phyloP scores from a whole-genome alignment of 129 eudicot genomes.

The Lonicera japonica region DNA sequence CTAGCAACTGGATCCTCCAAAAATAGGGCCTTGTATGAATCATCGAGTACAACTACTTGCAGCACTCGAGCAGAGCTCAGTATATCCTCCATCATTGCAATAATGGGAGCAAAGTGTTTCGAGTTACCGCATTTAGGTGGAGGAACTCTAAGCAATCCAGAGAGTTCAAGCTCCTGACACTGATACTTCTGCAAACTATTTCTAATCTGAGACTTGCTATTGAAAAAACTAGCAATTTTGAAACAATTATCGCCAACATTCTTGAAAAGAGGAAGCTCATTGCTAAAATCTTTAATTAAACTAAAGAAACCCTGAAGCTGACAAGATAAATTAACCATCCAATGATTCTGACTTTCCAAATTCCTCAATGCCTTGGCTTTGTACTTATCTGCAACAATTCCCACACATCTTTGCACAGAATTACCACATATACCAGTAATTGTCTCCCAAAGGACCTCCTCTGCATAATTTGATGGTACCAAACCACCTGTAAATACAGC shows the following conservation, averaged over 20 bases:
- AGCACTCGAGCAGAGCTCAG: constrained; percentile 41
- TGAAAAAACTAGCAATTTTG: constrained; percentile 48
- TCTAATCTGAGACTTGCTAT: constrained; percentile 55
- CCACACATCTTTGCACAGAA: constrained; percentile 54
- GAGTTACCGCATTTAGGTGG: constrained; percentile 29
- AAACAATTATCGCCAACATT: constrained; percentile 51
- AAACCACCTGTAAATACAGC: constrained; percentile 29
- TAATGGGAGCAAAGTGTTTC: constrained; percentile 31
- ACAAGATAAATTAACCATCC: constrained; percentile 86
- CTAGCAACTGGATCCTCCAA: constrained; percentile 50
- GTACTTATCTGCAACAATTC: constrained; percentile 72
- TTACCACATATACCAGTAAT: constrained; percentile 46
- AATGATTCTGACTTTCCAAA: constrained; percentile 54
- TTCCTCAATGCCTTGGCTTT: constrained; percentile 58
- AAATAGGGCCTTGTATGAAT: constrained; percentile 39
- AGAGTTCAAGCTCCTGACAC: constrained; percentile 37
- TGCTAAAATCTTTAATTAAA: constrained; percentile 64
- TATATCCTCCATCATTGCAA: constrained; percentile 59
- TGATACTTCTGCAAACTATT: constrained; percentile 45
- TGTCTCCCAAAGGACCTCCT: constrained; percentile 75
- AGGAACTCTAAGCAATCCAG: constrained; percentile 46
- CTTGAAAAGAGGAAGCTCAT: constrained; percentile 62
- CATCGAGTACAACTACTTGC: constrained; percentile 49
- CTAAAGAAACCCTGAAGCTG: constrained; percentile 57
- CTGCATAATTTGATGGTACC: constrained; percentile 48